Conservation (phyloP, 345 rosid species). For the Ailanthus altissimus region DNA sequence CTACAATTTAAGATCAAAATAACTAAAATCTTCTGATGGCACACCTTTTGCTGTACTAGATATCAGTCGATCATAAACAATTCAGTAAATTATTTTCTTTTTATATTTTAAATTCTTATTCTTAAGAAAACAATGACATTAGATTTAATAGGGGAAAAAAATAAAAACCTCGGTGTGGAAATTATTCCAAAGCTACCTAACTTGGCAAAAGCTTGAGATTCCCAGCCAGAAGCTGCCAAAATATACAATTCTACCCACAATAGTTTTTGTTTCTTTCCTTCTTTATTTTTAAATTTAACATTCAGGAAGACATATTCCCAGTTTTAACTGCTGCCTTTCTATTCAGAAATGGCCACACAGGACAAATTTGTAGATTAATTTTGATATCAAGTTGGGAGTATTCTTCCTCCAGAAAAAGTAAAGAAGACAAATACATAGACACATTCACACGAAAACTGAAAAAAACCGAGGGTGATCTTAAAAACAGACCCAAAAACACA, state of each 20-base stretch:
- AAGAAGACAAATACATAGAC: no score
- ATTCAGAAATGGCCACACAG: background rate
- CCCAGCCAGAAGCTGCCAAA: slow-evolving; percentile 1
- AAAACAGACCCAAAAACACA: no score
- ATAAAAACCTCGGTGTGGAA: background rate
- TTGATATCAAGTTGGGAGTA: no score
- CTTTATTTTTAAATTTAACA: no score
- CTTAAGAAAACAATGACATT: background rate
- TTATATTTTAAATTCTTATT: background rate
- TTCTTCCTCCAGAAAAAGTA: no score
- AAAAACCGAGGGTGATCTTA: no score
- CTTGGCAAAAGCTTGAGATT: background rate
- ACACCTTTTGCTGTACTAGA: background rate
- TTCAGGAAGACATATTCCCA: background rate
- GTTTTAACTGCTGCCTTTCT: background rate
- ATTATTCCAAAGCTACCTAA: background rate
- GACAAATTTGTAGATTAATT: background rate
- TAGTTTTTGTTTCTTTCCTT: no score
- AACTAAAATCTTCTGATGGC: background rate
- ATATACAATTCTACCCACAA: background rate
- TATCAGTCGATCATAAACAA: background rate
- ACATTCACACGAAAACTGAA: no score
- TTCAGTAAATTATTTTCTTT: background rate
- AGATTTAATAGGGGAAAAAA: background rate
- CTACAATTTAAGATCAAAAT: no score